These are phyloP conservation scores for Hanseniaspora guilliermondii DNA, from an alignment of 805 yeast species.

Conservation along the genomic window DNA sequence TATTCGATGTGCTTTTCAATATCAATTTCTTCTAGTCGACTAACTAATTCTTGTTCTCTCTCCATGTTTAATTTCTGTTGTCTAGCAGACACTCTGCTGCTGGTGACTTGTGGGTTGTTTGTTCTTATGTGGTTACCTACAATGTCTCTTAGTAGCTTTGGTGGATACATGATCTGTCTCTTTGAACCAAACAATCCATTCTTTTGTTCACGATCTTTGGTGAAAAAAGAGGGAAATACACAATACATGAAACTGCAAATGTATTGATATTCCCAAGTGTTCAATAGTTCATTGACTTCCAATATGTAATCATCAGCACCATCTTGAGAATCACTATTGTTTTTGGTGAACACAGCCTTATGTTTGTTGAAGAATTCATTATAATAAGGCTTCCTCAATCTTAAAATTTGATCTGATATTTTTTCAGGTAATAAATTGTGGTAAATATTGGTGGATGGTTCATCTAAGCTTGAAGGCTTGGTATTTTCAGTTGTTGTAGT, in stretches of 20 bases:
- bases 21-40: not conserved
- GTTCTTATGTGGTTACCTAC: not conserved
- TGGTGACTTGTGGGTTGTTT: not conserved
- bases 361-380: not conserved
- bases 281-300: conserved; percentile 14
- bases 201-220: conserved; percentile 11
- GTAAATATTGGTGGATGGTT: not conserved
- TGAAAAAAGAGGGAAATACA: conserved; percentile 24
- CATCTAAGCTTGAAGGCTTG: not conserved
- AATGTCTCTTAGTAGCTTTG: conserved; percentile 5
- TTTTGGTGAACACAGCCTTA: not conserved
- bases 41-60: not conserved
- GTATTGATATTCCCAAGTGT: conserved; percentile 26
- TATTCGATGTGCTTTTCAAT: conserved; percentile 7
- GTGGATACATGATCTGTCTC: conserved; percentile 1
- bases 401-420: conserved; percentile 3
- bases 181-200: conserved; percentile 5
- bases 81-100: conserved; percentile 4
- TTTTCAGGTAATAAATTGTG: not conserved
- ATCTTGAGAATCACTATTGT: not conserved
- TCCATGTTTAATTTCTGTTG: conserved; percentile 3
- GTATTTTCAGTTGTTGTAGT: not conserved
- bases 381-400: conserved; percentile 9
- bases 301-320: not conserved
- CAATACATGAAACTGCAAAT: conserved; percentile 26